Evolutionary conservation across 2,329 filamentous ascomycete genomes (phyloP), one percentile per base, ranked within the genome.

Genomic region (Trichophyton rubrum): DNA sequence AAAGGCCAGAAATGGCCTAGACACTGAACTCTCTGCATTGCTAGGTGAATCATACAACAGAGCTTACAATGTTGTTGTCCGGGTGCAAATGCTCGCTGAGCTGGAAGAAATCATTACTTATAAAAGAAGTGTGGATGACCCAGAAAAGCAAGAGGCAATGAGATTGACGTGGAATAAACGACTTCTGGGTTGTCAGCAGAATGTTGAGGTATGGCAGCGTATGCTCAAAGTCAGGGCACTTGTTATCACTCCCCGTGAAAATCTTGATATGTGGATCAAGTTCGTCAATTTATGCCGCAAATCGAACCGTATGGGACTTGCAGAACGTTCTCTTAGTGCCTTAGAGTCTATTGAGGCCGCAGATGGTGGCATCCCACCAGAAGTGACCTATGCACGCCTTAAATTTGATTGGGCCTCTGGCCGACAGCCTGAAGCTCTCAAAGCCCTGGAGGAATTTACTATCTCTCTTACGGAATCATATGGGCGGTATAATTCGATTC

Each of bases 231-330:
- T 99, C 35, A 85, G 93, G 62, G 89, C 90, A 20, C 80, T 99
- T 58, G 93, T 99, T 62, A 92, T 97, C 63, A 86, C 86, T 0
- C 92, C 95, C 0, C 84, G 84, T 38, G 91, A 99, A 72, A 96
- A 96, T 69, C 90, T 95, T 79, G 89, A 95, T 68, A 99, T 99
- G 90, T 96, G 91, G 85, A 97, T 99, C 78, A 99, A 99, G 72
- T 99, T 96, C 72, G 89, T 93, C 68, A 99, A 97, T 68, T 83
- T 99, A 4, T 99, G 95, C 74, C 88, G 95, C 68, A 99, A 99
- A 74, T 96, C 92, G 51, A 88, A 90, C 61, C 87, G 93, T 33
- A 91, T 92, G 80, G 92, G 93, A 8, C 82, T 99, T 56, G 93
- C 93, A 0, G 93, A 99, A 75, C 95, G 96, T 75, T 95, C 91